These are phyloP conservation scores for Nakazawaea molendinolei DNA, from an alignment of 805 yeast species.

Conservation along the genomic window DNA sequence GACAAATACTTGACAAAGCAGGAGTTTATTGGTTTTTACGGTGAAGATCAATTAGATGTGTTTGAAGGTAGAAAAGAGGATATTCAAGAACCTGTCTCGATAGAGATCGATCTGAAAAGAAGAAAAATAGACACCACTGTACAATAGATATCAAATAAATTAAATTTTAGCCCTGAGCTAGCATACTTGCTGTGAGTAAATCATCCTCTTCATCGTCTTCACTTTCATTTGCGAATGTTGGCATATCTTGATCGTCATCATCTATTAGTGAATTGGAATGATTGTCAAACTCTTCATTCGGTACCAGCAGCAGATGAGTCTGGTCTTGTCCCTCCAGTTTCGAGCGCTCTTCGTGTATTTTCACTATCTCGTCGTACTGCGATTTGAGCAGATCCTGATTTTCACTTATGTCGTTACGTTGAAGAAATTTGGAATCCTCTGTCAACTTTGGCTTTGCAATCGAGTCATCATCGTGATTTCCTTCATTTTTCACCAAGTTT, in stretches of 20 bases:
- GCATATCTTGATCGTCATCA: not conserved
- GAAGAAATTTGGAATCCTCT: slow-evolving; percentile 20
- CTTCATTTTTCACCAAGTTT: not conserved
- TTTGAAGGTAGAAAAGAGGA: slow-evolving; percentile 1
- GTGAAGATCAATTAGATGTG: slow-evolving; percentile 24
- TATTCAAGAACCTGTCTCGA: not conserved
- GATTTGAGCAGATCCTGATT: slow-evolving; percentile 21
- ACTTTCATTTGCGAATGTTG: not conserved
- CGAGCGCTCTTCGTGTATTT: slow-evolving; percentile 14
- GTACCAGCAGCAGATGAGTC: not conserved
- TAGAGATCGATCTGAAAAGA: too few species aligned
- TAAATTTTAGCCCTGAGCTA: too few species aligned
- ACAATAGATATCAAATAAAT: not conserved
- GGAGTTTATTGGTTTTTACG: slow-evolving; percentile 47
- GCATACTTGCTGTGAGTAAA: slow-evolving; percentile 10
- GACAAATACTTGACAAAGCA: slow-evolving; percentile 40
- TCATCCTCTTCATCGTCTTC: slow-evolving; percentile 7
- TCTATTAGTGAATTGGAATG: too few species aligned
- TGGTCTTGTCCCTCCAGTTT: not conserved
- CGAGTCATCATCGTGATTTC: not conserved
- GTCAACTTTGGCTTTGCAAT: slow-evolving; percentile 14
- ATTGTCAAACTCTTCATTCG: not conserved
- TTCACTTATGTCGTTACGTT: slow-evolving; percentile 20
- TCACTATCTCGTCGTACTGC: slow-evolving; percentile 11
- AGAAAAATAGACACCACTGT: not conserved